These are phyloP conservation scores for Pistacia atlantica DNA, from an alignment of 345 rosid species.

Conservation along the genomic window DNA sequence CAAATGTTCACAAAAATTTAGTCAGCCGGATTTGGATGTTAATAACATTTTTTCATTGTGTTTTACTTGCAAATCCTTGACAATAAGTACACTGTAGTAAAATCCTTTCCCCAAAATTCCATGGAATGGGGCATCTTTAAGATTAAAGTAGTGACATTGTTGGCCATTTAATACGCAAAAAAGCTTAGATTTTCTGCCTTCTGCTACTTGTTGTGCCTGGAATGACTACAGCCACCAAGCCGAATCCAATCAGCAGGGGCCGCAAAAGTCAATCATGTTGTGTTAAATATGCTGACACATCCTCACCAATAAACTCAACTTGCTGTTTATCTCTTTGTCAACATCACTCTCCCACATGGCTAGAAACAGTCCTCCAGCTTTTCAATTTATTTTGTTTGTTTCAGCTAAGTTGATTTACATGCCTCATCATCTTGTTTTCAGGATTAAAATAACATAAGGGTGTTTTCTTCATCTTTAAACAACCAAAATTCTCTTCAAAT, in stretches of 20 bases:
- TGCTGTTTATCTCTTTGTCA: neutral
- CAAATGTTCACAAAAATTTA: neutral
- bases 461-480: neutral
- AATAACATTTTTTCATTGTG: neutral
- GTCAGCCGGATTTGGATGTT: neutral
- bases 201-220: slow-evolving; percentile 16
- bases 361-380: neutral
- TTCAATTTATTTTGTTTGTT: slow-evolving; percentile 10
- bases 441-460: slow-evolving; percentile 3
- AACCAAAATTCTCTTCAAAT: neutral
- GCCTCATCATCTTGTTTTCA: neutral
- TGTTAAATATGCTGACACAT: neutral
- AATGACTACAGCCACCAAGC: slow-evolving; percentile 13
- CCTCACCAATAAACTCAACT: neutral
- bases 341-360: slow-evolving; percentile 6
- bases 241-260: slow-evolving; percentile 19
- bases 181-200: neutral
- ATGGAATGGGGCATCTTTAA: neutral
- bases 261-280: slow-evolving; percentile 24
- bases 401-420: slow-evolving; percentile 1
- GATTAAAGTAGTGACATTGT: slow-evolving; percentile 5
- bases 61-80: neutral
- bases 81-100: neutral
- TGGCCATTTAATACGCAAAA: neutral
- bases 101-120: neutral